Evolutionary conservation across 192 early-diverging fungal species (phyloP).

Genomic region (Entomortierella chlamydospora): DNA sequence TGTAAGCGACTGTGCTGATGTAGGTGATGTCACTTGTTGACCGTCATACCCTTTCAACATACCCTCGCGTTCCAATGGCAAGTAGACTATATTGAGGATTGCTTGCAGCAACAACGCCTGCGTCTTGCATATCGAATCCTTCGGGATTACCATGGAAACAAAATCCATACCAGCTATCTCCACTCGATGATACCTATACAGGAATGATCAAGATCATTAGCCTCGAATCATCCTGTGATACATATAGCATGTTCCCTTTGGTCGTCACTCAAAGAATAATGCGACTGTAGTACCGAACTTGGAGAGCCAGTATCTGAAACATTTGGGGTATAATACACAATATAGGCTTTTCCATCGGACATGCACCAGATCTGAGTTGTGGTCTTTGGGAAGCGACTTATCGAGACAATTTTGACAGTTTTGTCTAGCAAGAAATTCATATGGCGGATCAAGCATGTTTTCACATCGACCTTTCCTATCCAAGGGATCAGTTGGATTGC

Average conservation of each 20-base stretch:
- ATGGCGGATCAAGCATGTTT: constrained; percentile 63
- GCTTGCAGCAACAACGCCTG: constrained; percentile 70
- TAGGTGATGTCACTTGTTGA: no score
- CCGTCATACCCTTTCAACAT: not conserved
- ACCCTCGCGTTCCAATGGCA: constrained; percentile 75
- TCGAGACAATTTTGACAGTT: constrained; percentile 39
- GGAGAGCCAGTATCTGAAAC: constrained; percentile 33
- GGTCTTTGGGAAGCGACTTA: constrained; percentile 47
- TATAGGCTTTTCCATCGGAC: constrained; percentile 73
- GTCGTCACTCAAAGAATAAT: not conserved
- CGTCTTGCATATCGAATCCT: constrained; percentile 43
- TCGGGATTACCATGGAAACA: constrained; percentile 63
- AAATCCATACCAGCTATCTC: constrained; percentile 62
- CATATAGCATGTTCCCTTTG: no score
- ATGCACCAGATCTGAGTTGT: constrained; percentile 53
- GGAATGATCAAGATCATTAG: not conserved
- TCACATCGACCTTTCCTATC: constrained; percentile 71
- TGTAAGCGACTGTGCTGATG: no score
- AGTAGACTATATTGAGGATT: constrained; percentile 78
- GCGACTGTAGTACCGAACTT: constrained; percentile 10
- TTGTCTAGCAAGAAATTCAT: constrained; percentile 60
- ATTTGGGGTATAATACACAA: constrained; percentile 61
- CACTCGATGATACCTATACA: constrained; percentile 34
- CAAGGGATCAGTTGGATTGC: constrained; percentile 82
- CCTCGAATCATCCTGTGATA: no score